Evolutionary conservation across 2,329 filamentous ascomycete genomes (phyloP).

Genomic region (Verticillium nubilum): DNA sequence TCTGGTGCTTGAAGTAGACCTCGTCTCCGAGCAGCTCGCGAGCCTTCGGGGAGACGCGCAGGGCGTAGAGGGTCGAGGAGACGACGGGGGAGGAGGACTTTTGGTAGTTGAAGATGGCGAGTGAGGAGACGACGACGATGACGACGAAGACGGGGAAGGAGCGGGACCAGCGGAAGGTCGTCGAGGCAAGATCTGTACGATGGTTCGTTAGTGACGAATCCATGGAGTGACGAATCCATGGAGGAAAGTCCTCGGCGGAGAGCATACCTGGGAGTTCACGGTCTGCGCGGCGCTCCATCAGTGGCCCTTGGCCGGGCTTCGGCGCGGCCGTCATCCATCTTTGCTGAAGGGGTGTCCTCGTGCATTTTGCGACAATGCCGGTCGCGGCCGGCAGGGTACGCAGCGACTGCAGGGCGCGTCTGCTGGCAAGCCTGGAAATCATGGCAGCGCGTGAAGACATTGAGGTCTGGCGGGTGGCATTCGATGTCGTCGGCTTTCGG

Average conservation of each 20-base stretch:
- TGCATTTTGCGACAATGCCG: neutral
- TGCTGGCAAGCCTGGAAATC: neutral
- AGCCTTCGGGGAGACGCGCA: slow-evolving; percentile 73
- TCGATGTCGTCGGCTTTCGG: neutral
- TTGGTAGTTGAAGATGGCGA: slow-evolving; percentile 99
- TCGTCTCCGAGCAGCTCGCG: slow-evolving; percentile 79
- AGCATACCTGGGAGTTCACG: slow-evolving; percentile 58
- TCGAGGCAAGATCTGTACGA: slow-evolving; percentile 31
- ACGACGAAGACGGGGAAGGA: slow-evolving; percentile 77
- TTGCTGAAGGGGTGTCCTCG: slow-evolving; percentile 25
- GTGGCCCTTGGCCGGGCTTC: slow-evolving; percentile 53
- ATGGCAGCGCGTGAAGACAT: neutral
- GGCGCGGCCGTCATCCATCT: slow-evolving; percentile 50
- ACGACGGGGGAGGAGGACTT: slow-evolving; percentile 84
- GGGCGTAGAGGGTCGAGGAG: slow-evolving; percentile 83
- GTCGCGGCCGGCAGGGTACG: neutral
- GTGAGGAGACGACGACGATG: slow-evolving; percentile 63
- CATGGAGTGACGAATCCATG: too few species aligned
- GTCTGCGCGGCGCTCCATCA: slow-evolving; percentile 61
- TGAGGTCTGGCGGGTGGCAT: neutral
- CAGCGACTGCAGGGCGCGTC: neutral
- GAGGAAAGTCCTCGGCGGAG: too few species aligned
- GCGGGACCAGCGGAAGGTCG: slow-evolving; percentile 57
- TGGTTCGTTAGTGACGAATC: too few species aligned
- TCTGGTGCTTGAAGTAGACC: slow-evolving; percentile 72